These are phyloP conservation scores for Baeospora myosura DNA, from an alignment of 1,284 basidiomycete genomes.

Conservation along the genomic window DNA sequence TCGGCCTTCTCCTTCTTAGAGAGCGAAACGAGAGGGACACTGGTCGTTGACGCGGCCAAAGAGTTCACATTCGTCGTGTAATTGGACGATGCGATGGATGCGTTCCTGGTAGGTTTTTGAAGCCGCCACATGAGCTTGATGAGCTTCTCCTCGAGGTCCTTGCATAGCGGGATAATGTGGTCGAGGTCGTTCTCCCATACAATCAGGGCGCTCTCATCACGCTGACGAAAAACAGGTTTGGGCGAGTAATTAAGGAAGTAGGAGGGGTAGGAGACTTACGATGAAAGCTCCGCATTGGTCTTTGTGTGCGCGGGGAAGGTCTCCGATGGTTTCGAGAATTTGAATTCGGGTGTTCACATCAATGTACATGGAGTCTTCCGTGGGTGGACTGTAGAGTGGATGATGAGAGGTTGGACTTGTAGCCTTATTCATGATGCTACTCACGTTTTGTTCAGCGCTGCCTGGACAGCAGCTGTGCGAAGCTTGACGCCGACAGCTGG, in stretches of 20 bases:
- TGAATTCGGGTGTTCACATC: constrained; percentile 57
- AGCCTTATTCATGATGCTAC: no score
- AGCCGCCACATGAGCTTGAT: constrained; percentile 75
- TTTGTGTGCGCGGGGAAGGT: constrained; percentile 66
- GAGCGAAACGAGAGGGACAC: no score
- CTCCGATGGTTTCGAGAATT: constrained; percentile 53
- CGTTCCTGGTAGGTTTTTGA: constrained; percentile 35
- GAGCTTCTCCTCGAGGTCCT: constrained; percentile 69
- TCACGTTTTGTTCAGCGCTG: constrained; percentile 77
- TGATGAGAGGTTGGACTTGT: no score
- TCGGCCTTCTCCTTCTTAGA: background rate
- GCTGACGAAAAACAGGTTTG: constrained; percentile 66
- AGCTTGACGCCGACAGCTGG: constrained; percentile 79
- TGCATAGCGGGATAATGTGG: constrained; percentile 54
- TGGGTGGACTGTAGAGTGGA: no score
- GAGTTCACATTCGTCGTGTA: no score
- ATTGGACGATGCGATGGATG: constrained; percentile 8
- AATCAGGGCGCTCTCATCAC: constrained; percentile 72
- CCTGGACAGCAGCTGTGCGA: constrained; percentile 74
- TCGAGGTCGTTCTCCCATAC: constrained; percentile 77
- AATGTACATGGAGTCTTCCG: constrained; percentile 46
- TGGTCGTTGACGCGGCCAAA: no score
- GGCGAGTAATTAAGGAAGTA: no score
- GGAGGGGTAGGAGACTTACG: constrained; percentile 29
- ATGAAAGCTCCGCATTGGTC: constrained; percentile 83